These are phyloP conservation scores for Coprinellus aureogranulatus DNA, from an alignment of 768 basidiomycete species.

Conservation along the genomic window DNA sequence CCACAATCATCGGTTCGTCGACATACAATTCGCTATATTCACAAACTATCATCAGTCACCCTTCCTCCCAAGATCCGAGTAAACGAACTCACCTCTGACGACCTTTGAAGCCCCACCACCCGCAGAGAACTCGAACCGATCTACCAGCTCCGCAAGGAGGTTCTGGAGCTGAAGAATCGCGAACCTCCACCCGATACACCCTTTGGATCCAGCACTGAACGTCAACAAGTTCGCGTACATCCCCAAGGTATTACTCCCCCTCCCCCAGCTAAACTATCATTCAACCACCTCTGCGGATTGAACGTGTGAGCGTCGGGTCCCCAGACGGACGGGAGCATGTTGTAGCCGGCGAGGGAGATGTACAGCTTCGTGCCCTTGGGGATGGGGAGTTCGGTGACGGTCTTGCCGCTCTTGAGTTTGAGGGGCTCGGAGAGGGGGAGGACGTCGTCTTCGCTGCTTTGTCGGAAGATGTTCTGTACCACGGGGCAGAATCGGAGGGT, in stretches of 20 bases:
- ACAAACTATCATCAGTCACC: not conserved
- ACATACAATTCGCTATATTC: not conserved
- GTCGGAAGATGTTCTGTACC: conserved; percentile 50
- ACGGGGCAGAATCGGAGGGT: conserved; percentile 54
- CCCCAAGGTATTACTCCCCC: conserved; percentile 1
- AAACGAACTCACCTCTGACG: not conserved
- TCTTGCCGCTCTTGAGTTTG: conserved; percentile 41
- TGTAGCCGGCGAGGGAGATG: conserved; percentile 52
- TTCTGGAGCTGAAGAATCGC: not conserved
- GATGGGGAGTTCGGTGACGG: conserved; percentile 42
- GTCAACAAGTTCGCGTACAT: not conserved
- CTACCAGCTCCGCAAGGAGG: not conserved
- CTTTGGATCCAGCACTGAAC: not conserved
- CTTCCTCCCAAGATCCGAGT: not conserved
- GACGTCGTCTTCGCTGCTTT: conserved; percentile 50
- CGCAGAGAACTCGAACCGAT: not conserved
- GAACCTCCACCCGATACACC: conserved; percentile 1
- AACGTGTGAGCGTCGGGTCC: conserved; percentile 56
- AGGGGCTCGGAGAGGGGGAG: conserved; percentile 59
- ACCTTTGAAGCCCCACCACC: not conserved
- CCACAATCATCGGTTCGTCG: not conserved
- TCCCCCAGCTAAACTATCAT: too few relatives aligned
- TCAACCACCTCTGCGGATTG: conserved; percentile 56
- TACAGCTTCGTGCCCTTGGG: conserved; percentile 52
- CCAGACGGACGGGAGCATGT: conserved; percentile 55